Percentiles rank a stretch among this genome's conserved stretches.
These are phyloP conservation scores for Talaromyces sp. DNA, from an alignment of 2,329 filamentous ascomycete genomes.

Conservation along the genomic window DNA sequence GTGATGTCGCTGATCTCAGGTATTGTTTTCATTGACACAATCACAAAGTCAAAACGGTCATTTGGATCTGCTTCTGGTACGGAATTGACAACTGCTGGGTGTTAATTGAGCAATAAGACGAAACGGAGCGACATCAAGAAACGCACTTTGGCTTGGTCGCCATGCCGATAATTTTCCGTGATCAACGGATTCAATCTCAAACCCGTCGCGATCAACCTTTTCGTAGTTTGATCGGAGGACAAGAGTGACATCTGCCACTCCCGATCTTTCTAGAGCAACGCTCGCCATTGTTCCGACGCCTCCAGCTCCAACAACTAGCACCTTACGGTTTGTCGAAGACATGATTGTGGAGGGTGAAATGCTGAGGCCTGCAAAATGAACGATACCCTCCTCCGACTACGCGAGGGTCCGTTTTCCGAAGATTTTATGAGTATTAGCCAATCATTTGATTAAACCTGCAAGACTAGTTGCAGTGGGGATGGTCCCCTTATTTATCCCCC, in stretches of 20 bases:
- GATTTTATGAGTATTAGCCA: no score
- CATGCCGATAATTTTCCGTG: constrained; percentile 56
- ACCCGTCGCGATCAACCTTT: constrained; percentile 52
- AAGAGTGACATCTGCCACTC: constrained; percentile 55
- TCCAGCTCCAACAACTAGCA: constrained; percentile 59
- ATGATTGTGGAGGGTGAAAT: constrained; percentile 21
- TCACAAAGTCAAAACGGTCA: constrained; percentile 56
- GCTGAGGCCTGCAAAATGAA: no score
- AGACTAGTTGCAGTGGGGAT: no score
- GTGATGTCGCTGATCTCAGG: constrained; percentile 49
- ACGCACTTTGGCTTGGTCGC: constrained; percentile 48
- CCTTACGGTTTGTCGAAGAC: constrained; percentile 16
- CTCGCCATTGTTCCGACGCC: constrained; percentile 61
- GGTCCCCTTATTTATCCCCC: no score
- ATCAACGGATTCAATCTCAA: constrained; percentile 59
- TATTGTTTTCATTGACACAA: constrained; percentile 64
- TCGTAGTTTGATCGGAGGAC: constrained; percentile 61
- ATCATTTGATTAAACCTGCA: no score
- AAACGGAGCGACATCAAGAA: background rate
- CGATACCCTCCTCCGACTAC: no score
- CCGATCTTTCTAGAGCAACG: constrained; percentile 56
- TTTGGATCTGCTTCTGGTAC: background rate
- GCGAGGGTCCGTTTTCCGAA: no score
- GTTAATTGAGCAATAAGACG: background rate
- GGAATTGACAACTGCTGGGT: background rate